Percentiles rank a stretch among this genome's conserved stretches.
Evolutionary conservation across 2,329 filamentous ascomycete genomes (phyloP).

Genomic region (Xylariaceae sp.): DNA sequence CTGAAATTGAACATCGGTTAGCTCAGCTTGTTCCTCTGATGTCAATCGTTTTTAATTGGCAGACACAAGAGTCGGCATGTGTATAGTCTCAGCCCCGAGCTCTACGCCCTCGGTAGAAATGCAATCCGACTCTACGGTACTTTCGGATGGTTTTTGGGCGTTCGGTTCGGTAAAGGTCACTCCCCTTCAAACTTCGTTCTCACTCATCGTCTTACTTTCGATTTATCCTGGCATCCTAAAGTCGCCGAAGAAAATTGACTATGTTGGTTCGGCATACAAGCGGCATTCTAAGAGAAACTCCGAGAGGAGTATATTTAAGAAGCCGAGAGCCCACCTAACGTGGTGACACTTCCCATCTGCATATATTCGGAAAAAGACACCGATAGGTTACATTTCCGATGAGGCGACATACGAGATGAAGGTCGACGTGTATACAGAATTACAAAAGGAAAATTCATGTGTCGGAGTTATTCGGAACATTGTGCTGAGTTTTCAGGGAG

Average conservation of each 20-base stretch:
- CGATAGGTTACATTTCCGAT: background rate
- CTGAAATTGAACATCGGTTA: constrained; percentile 39
- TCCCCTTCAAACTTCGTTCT: background rate
- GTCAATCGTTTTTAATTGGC: constrained; percentile 3
- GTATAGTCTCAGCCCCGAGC: background rate
- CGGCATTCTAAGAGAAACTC: background rate
- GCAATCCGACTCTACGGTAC: background rate
- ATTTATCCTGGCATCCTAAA: background rate
- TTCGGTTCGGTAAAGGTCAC: background rate
- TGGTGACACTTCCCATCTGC: background rate
- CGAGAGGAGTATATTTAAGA: constrained; percentile 1
- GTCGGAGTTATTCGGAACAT: constrained; percentile 4
- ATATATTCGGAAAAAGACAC: background rate
- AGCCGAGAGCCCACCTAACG: background rate
- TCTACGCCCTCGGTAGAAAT: constrained; percentile 7
- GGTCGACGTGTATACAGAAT: constrained; percentile 1
- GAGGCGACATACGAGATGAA: background rate
- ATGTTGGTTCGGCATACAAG: background rate
- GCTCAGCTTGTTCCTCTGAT: background rate
- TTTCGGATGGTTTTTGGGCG: background rate
- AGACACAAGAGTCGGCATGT: constrained; percentile 3
- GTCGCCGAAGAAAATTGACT: background rate
- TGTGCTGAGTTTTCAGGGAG: constrained; percentile 6
- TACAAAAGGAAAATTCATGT: constrained; percentile 6
- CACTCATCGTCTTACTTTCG: background rate